Evolutionary conservation across 2,329 filamentous ascomycete genomes (phyloP), one percentile per base, ranked within the genome.

Genomic region (Cytospora paraplurivora): DNA sequence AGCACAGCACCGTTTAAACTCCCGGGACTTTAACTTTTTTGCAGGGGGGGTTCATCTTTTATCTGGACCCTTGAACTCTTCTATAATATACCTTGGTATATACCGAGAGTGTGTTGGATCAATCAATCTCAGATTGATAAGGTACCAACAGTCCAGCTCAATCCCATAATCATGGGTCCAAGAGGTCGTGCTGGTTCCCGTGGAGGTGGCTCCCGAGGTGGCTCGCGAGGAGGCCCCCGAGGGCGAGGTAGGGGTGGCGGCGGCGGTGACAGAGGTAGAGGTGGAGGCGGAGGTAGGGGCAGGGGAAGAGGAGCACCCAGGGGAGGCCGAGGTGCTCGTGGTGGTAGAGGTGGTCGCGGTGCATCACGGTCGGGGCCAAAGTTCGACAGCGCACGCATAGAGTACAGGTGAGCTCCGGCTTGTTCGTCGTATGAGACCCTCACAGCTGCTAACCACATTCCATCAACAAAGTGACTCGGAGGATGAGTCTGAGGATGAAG

Each of bases 361-460:
- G 65, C 66, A 49, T 50, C 56, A 10, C 37, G 62, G 44, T 63
- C 74, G 61, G 76, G 74, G 21, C 75, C 75, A 37, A 76, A 75
- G 41, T 84, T 84, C 64, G 76, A 81, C 66, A 79, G 74, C 62
- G 75, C 76, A 19, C 76, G 82, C 52, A 71, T 66, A 70, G 33
- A 75, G 70, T 57, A 73, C 71, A 52, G 70, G 66, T 47, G 69
- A 68, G 35, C 5, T 38, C 32, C 5, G 5, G n/a, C 3, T 47
- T 19, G 19, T 37, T 3, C 27, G 50, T n/a, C 7, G 33, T 41
- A 56, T 51, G 59, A 32, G 44, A 27, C 27, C 56, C 66, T 8
- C 21, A 21, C n/a, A 56, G 49, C 53, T 71, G 70, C 53, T 70
- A 71, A 63, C 63, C 15, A 12, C 11, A 54, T 27, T 15, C 34